Conservation (phyloP, 306 rosid genomes). For the Abrus precatorius region DNA sequence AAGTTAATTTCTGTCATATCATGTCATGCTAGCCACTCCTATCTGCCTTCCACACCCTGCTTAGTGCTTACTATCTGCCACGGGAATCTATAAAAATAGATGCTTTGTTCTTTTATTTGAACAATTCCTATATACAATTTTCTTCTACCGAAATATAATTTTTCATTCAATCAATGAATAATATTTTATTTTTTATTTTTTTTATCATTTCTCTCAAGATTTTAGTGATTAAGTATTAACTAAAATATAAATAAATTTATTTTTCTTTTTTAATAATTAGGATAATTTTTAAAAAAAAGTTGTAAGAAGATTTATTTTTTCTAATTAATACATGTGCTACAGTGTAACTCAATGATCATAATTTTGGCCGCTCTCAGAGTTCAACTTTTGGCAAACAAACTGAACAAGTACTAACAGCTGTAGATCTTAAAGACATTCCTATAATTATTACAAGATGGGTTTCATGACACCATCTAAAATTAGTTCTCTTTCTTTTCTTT, state of each 20-base stretch:
- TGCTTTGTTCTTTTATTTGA: constrained; percentile 38
- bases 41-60: not conserved
- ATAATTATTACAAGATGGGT: constrained; percentile 45
- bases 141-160: not conserved
- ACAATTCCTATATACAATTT: not conserved
- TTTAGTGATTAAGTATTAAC: too few species aligned
- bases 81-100: constrained; percentile 40
- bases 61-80: not conserved
- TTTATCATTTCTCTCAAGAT: too few species aligned
- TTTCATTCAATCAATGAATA: too few species aligned
- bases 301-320: not conserved
- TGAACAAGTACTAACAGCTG: constrained; percentile 50
- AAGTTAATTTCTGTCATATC: constrained; percentile 34
- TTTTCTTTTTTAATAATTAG: too few species aligned
- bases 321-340: constrained; percentile 19
- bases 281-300: too few species aligned
- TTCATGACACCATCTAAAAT: constrained; percentile 29
- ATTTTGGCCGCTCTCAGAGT: constrained; percentile 51
- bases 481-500: constrained; percentile 21
- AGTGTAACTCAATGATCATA: constrained; percentile 24
- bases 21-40: constrained; percentile 54
- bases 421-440: constrained; percentile 49
- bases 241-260: too few species aligned
- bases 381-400: constrained; percentile 46
- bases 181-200: too few species aligned